These are phyloP conservation scores for Scopulariopsis brevicaulis DNA, from an alignment of 2,329 filamentous ascomycete genomes.

Conservation along the genomic window DNA sequence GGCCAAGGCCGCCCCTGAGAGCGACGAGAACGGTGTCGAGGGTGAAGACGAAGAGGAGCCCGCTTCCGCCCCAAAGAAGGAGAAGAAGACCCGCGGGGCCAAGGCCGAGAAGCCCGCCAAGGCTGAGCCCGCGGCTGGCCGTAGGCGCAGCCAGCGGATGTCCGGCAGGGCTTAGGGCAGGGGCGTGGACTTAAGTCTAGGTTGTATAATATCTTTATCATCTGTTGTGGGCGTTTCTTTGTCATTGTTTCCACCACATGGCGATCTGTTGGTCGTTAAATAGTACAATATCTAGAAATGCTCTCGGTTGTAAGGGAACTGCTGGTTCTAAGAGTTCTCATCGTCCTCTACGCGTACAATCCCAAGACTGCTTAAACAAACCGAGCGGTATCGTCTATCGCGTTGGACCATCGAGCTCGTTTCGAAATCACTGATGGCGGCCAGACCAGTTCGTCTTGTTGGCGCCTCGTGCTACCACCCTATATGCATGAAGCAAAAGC, in stretches of 20 bases:
- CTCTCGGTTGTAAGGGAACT: neutral
- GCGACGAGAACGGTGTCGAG: neutral
- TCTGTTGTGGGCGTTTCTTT: neutral
- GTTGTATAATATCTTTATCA: neutral
- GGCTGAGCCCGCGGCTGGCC: constrained; percentile 7
- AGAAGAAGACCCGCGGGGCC: constrained; percentile 14
- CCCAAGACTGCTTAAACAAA: too few species aligned
- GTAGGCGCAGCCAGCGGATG: neutral
- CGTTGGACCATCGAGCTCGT: too few species aligned
- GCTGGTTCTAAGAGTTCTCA: too few species aligned
- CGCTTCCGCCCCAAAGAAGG: constrained; percentile 21
- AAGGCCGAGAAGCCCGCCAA: constrained; percentile 11
- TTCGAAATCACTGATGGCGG: too few species aligned
- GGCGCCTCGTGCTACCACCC: too few species aligned
- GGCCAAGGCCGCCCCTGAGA: constrained; percentile 1
- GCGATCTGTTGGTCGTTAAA: neutral
- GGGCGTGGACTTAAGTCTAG: neutral
- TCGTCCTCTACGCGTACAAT: too few species aligned
- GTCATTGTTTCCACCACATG: neutral
- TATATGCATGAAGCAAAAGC: too few species aligned
- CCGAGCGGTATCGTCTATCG: too few species aligned
- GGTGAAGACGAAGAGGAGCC: constrained; percentile 19
- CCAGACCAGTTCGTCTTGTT: too few species aligned
- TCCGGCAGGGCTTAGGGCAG: neutral
- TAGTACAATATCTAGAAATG: neutral